Conservation (phyloP, 2,329 filamentous ascomycete genomes). For the Davidsoniella eucalypti region DNA sequence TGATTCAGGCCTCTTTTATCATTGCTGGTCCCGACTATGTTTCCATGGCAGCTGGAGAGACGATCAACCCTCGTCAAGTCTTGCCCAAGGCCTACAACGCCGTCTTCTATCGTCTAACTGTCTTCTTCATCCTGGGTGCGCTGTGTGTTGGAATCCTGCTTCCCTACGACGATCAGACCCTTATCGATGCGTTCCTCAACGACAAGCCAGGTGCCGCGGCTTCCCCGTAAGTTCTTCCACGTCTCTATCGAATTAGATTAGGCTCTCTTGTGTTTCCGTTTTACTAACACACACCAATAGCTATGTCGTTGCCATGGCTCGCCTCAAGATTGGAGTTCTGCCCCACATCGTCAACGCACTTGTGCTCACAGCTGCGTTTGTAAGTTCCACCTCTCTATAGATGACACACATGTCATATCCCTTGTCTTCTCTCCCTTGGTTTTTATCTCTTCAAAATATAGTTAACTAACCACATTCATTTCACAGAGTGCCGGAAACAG, state of each 20-base stretch:
- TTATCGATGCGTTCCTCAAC: slow-evolving; percentile 42
- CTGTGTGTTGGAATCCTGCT: slow-evolving; percentile 57
- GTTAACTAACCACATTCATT: no score
- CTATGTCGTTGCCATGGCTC: slow-evolving; percentile 47
- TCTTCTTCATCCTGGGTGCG: slow-evolving; percentile 61
- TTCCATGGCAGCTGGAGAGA: slow-evolving; percentile 52
- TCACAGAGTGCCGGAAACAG: slow-evolving; percentile 42
- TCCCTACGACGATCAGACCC: slow-evolving; percentile 46
- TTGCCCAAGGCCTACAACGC: slow-evolving; percentile 63
- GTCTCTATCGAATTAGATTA: neutral
- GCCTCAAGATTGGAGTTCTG: slow-evolving; percentile 43
- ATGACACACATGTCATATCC: slow-evolving; percentile 15
- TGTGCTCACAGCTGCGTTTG: slow-evolving; percentile 39
- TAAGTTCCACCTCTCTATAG: neutral
- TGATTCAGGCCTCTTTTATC: slow-evolving; percentile 54
- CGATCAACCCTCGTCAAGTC: slow-evolving; percentile 50
- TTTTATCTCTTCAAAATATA: neutral
- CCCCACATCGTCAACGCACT: slow-evolving; percentile 60
- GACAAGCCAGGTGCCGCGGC: slow-evolving; percentile 50
- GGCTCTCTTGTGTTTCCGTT: no score
- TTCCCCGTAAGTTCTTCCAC: slow-evolving; percentile 31
- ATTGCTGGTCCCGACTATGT: slow-evolving; percentile 54
- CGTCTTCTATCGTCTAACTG: slow-evolving; percentile 61
- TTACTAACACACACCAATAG: slow-evolving; percentile 1
- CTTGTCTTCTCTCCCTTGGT: slow-evolving; percentile 18